phyloP scores from a whole-genome alignment of 176 grass and related monocot genomes.

The Hsuehochloa calcarea region DNA sequence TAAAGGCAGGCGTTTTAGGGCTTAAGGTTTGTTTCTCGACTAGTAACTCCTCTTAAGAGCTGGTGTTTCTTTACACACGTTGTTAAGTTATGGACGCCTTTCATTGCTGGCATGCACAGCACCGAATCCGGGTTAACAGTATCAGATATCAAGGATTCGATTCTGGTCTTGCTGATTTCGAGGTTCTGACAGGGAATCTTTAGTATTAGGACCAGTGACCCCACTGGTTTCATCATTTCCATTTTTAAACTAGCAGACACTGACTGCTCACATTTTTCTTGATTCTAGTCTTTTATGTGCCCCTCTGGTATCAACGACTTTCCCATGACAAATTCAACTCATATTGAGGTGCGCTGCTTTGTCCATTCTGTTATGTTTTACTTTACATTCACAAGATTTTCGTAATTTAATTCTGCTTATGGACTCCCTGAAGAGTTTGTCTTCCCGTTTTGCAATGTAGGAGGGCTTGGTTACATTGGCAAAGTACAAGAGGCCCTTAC shows the following conservation, averaged over 20 bases:
- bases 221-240: not conserved
- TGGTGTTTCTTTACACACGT: not conserved
- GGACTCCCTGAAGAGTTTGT: not conserved
- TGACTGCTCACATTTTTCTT: slow-evolving; percentile 28
- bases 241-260: not conserved
- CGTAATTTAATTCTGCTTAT: slow-evolving; percentile 11
- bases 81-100: not conserved
- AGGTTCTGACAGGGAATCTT: not conserved
- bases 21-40: slow-evolving; percentile 63
- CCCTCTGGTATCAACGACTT: slow-evolving; percentile 94
- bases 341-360: slow-evolving; percentile 66
- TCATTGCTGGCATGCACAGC: not conserved
- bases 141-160: not conserved
- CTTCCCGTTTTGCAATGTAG: slow-evolving; percentile 34
- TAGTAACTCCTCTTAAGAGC: not conserved
- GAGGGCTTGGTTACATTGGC: slow-evolving; percentile 82
- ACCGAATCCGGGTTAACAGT: not conserved
- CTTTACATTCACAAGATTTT: not conserved
- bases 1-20: slow-evolving; percentile 80
- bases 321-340: slow-evolving; percentile 97
- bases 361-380: not conserved
- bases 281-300: slow-evolving; percentile 92
- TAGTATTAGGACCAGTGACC: not conserved
- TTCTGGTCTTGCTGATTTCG: not conserved
- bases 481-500: slow-evolving; percentile 87